Conservation (phyloP, 495 filamentous ascomycete species). For the Trichocladium uniseriatum region DNA sequence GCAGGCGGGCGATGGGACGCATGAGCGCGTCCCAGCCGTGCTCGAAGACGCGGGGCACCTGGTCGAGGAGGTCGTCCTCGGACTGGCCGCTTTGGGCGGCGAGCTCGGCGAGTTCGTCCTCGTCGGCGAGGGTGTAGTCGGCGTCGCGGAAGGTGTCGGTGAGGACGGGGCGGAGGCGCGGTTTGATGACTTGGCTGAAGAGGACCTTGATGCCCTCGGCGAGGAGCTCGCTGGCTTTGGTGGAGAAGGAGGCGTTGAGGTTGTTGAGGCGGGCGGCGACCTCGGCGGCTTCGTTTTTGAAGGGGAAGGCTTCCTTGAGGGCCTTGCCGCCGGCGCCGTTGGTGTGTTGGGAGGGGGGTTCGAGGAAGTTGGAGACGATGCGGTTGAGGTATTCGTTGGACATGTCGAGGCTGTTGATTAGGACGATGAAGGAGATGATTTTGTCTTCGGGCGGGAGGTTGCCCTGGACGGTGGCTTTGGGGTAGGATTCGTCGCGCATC, state of each 20-base stretch:
- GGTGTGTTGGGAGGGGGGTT: conserved; percentile 25
- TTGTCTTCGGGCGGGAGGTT: conserved; percentile 74
- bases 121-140: conserved; percentile 54
- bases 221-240: conserved; percentile 72
- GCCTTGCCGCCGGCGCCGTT: conserved; percentile 17
- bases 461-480: conserved; percentile 62
- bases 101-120: conserved; percentile 43
- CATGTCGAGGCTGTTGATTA: conserved; percentile 91
- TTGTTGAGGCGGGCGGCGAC: conserved; percentile 58
- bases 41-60: conserved; percentile 68
- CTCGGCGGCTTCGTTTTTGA: conserved; percentile 58
- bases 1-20: conserved; percentile 71
- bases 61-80: conserved; percentile 42
- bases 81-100: conserved; percentile 42
- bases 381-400: conserved; percentile 80
- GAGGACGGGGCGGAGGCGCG: conserved; percentile 74
- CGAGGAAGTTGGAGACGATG: conserved; percentile 61
- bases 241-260: conserved; percentile 59
- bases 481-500: conserved; percentile 93
- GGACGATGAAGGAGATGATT: conserved; percentile 75
- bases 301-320: conserved; percentile 64
- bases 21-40: conserved; percentile 77
- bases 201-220: conserved; percentile 72
- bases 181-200: conserved; percentile 81
- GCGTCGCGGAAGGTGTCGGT: conserved; percentile 85